Evolutionary conservation across 441 rosid species (phyloP).

Genomic region (Manihot esculenta): DNA sequence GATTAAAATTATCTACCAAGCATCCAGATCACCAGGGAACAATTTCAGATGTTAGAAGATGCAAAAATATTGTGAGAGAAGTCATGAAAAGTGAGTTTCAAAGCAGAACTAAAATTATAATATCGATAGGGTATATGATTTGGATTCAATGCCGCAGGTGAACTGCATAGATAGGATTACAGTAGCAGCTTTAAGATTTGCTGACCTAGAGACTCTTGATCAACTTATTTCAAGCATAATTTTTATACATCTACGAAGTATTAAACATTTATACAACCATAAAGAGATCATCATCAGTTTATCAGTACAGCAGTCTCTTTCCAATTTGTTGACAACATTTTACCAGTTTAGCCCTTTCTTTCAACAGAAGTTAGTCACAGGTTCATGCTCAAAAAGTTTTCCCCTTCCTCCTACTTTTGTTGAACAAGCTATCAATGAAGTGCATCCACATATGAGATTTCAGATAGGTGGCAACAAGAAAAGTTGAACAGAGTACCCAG

Average conservation of each 20-base stretch:
- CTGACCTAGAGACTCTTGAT: not conserved
- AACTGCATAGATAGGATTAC: no score
- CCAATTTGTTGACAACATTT: constrained; percentile 2
- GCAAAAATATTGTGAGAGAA: no score
- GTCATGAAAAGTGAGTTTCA: no score
- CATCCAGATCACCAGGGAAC: no score
- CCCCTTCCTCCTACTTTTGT: not conserved
- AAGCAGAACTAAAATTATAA: no score
- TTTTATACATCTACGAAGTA: not conserved
- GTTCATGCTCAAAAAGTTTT: not conserved
- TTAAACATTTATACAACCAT: not conserved
- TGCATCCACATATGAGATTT: not conserved
- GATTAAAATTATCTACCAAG: no score
- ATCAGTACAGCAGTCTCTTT: not conserved
- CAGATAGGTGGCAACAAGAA: not conserved
- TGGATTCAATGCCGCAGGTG: no score
- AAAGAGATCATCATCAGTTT: not conserved
- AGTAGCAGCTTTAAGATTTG: not conserved
- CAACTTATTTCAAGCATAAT: not conserved
- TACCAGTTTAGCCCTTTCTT: not conserved
- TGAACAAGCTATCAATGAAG: constrained; percentile 4
- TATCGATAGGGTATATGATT: no score
- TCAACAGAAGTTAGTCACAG: constrained; percentile 3
- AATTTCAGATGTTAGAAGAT: no score
- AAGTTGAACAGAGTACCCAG: constrained; percentile 6